These are phyloP conservation scores for Abelmoschus esculentus DNA, from an alignment of 345 rosid genomes.

Conservation along the genomic window DNA sequence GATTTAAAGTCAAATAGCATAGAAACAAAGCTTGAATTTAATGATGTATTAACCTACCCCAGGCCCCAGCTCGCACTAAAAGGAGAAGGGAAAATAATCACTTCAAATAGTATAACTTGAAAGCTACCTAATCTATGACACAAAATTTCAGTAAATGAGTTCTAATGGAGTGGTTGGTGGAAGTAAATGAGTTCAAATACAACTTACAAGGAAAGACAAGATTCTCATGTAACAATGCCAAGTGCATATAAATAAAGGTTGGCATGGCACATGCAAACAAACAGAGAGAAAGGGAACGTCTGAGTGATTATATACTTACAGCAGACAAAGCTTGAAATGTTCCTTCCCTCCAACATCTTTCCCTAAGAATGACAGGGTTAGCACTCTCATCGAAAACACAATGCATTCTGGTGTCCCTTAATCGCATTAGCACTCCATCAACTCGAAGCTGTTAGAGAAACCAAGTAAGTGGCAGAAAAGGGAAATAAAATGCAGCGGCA, in stretches of 20 bases:
- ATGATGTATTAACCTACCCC: not conserved
- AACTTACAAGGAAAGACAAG: not conserved
- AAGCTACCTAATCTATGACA: not conserved
- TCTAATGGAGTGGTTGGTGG: too few relatives aligned
- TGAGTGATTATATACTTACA: slow-evolving; percentile 37
- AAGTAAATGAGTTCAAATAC: not conserved
- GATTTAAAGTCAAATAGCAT: not conserved
- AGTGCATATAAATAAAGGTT: not conserved
- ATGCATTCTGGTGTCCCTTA: slow-evolving; percentile 90
- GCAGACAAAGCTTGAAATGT: slow-evolving; percentile 64
- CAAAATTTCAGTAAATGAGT: not conserved
- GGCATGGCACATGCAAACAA: not conserved
- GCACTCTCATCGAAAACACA: slow-evolving; percentile 45
- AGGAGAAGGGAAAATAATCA: not conserved
- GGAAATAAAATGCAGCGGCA: not conserved
- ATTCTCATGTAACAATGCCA: not conserved
- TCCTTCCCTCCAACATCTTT: slow-evolving; percentile 91
- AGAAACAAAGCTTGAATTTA: not conserved
- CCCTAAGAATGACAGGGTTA: slow-evolving; percentile 60
- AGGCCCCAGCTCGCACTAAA: too few relatives aligned
- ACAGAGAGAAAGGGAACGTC: not conserved
- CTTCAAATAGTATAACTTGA: not conserved
- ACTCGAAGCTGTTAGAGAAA: slow-evolving; percentile 69
- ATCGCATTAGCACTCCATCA: slow-evolving; percentile 91
- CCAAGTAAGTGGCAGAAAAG: slow-evolving; percentile 7